Evolutionary conservation across 2,329 filamentous ascomycete genomes (phyloP).

Genomic region (Xylogone sp.): DNA sequence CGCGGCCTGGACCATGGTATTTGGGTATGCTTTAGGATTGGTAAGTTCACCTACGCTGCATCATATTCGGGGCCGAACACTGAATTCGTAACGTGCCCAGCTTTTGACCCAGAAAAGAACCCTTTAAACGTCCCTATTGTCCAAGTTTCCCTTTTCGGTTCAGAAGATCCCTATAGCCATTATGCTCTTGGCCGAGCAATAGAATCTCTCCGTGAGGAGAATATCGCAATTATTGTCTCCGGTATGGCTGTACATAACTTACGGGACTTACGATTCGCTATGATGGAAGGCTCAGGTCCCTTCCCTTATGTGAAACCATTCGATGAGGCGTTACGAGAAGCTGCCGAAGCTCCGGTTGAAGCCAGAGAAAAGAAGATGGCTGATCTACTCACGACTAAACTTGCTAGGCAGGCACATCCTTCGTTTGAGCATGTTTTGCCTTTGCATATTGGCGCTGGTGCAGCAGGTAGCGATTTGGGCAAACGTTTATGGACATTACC

Average conservation of each 20-base stretch:
- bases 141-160: conserved; percentile 66
- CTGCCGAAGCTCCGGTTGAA: conserved; percentile 37
- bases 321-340: conserved; percentile 54
- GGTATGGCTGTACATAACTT: conserved; percentile 76
- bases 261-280: conserved; percentile 46
- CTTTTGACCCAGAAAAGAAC: conserved; percentile 57
- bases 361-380: conserved; percentile 40
- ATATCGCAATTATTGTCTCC: conserved; percentile 64
- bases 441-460: conserved; percentile 53
- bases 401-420: conserved; percentile 61
- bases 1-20: conserved; percentile 73
- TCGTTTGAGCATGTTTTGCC: conserved; percentile 60
- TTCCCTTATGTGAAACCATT: conserved; percentile 57
- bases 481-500: conserved; percentile 40
- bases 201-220: conserved; percentile 60
- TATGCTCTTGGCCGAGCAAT: conserved; percentile 66
- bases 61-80: too few species aligned
- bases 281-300: conserved; percentile 39
- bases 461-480: conserved; percentile 44
- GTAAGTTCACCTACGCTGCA: conserved; percentile 18
- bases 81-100: not conserved
- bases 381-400: conserved; percentile 41
- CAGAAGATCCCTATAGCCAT: conserved; percentile 61
- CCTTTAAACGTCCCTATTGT: conserved; percentile 65
- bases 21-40: conserved; percentile 62